Conservation (phyloP, 768 basidiomycete species). For the Tubosaeta brunneosetosa region DNA sequence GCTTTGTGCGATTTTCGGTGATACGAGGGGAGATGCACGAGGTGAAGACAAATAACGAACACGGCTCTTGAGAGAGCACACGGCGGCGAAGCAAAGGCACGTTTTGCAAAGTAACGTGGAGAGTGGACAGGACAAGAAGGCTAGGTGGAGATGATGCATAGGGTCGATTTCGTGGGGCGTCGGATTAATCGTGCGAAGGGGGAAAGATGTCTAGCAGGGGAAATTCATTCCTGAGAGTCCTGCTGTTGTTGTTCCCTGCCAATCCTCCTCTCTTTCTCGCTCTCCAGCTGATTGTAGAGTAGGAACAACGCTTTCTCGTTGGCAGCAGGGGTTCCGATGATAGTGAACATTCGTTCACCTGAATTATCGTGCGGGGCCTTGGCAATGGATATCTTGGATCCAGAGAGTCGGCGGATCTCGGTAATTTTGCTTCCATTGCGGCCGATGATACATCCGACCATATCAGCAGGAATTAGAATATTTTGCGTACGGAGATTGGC, state of each 20-base stretch:
- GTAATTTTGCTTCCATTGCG: constrained; percentile 98
- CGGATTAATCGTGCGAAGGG: constrained; percentile 15
- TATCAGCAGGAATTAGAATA: constrained; percentile 98
- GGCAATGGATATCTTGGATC: constrained; percentile 97
- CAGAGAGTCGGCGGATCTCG: constrained; percentile 96
- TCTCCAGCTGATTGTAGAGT: constrained; percentile 94
- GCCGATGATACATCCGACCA: constrained; percentile 97
- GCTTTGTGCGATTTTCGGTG: constrained; percentile 22
- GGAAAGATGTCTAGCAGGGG: neutral
- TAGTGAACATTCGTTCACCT: constrained; percentile 99
- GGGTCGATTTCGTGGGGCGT: constrained; percentile 10
- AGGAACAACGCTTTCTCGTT: constrained; percentile 98
- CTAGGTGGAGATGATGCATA: constrained; percentile 24
- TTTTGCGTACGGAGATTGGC: constrained; percentile 95
- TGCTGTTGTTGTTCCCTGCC: constrained; percentile 80
- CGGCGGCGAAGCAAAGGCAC: constrained; percentile 9
- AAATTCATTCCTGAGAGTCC: constrained; percentile 52
- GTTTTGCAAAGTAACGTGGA: constrained; percentile 7
- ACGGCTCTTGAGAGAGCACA: constrained; percentile 15
- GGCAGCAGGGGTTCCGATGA: constrained; percentile 91
- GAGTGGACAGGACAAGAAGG: constrained; percentile 27
- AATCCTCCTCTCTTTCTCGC: constrained; percentile 91
- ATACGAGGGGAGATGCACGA: constrained; percentile 19
- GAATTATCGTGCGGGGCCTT: constrained; percentile 99
- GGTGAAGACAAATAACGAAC: constrained; percentile 22